phyloP scores from a whole-genome alignment of 2,329 filamentous ascomycete species.

The Fusarium veterinarium region DNA sequence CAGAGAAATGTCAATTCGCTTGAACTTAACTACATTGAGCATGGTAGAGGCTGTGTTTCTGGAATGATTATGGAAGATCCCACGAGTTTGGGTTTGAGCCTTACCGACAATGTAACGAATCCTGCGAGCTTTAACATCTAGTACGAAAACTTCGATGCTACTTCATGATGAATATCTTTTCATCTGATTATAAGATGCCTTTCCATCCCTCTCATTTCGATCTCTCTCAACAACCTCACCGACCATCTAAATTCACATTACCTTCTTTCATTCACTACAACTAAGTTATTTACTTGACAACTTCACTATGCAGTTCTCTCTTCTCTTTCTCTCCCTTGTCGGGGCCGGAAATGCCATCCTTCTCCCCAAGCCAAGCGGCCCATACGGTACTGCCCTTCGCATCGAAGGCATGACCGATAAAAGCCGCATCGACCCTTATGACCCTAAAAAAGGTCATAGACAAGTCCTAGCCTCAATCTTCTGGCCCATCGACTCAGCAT shows the following conservation, averaged over 20 bases:
- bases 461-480: conserved; percentile 48
- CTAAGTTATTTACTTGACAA: accelerated
- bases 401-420: conserved; percentile 46
- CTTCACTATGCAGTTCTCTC: conserved; percentile 31
- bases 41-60: neutral
- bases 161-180: neutral
- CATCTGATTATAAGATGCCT: neutral
- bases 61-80: neutral
- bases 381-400: conserved; percentile 46
- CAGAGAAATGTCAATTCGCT: conserved; percentile 1
- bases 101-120: neutral
- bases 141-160: neutral
- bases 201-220: accelerated
- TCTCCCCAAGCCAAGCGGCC: conserved; percentile 46
- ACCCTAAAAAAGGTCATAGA: conserved; percentile 39
- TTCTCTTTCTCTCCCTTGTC: conserved; percentile 26
- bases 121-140: neutral
- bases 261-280: too few relatives aligned
- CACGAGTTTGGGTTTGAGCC: neutral
- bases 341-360: conserved; percentile 38
- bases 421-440: conserved; percentile 48
- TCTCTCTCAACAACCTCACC: neutral
- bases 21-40: conserved; percentile 11
- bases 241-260: accelerated
- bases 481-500: conserved; percentile 43